Evolutionary conservation across 176 grass and related monocot species (phyloP).

Genomic region (Raddia distichophylla): DNA sequence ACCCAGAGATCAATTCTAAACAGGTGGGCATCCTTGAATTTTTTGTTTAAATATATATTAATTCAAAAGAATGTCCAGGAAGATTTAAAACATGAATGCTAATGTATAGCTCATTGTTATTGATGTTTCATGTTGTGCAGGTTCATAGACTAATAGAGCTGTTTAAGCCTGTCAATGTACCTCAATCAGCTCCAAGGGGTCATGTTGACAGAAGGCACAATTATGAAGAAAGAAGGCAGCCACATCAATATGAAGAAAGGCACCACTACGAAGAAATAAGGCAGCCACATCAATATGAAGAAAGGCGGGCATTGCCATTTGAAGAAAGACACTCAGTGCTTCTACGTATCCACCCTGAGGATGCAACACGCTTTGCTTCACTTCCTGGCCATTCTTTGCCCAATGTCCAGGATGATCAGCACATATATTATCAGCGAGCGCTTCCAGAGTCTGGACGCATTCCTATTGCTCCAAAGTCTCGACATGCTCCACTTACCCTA

Average conservation of each 20-base stretch:
- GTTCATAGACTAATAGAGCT: slow-evolving; percentile 53
- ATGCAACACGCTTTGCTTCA: slow-evolving; percentile 43
- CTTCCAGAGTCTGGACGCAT: slow-evolving; percentile 33
- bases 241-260: slow-evolving; percentile 43
- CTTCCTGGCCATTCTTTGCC: slow-evolving; percentile 36
- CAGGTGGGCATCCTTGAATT: slow-evolving; percentile 49
- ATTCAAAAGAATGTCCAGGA: slow-evolving; percentile 13
- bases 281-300: too few relatives aligned
- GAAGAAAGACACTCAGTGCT: slow-evolving; percentile 38
- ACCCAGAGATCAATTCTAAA: slow-evolving; percentile 59
- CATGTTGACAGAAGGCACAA: slow-evolving; percentile 29
- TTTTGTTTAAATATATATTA: slow-evolving; percentile 14
- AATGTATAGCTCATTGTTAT: slow-evolving; percentile 33
- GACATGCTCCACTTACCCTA: slow-evolving; percentile 4
- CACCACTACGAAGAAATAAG: too few relatives aligned
- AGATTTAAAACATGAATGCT: slow-evolving; percentile 8
- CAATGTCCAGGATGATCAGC: slow-evolving; percentile 35
- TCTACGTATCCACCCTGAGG: slow-evolving; percentile 44
- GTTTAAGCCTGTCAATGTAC: slow-evolving; percentile 47
- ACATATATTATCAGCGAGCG: slow-evolving; percentile 41
- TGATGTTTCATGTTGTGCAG: slow-evolving; percentile 42
- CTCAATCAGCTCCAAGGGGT: slow-evolving; percentile 28
- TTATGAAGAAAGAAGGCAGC: slow-evolving; percentile 37
- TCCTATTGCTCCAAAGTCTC: slow-evolving; percentile 30
- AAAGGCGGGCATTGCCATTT: slow-evolving; percentile 14